Base-by-base conservation (phyloP, 768 basidiomycete species). In the Hygrophorus russula region DNA sequence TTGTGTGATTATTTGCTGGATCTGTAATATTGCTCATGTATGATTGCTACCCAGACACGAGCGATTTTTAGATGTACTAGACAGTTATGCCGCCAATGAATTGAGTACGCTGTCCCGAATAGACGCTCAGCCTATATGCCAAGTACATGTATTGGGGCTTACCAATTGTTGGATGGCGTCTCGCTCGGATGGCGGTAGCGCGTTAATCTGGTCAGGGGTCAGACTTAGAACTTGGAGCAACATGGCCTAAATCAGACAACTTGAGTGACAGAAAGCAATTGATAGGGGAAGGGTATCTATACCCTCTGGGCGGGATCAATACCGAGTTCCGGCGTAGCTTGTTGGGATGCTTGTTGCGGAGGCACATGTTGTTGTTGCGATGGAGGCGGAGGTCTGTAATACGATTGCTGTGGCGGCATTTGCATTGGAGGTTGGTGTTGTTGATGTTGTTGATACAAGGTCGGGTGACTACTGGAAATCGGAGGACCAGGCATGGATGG, bases 171-270 rank as follows among this genome's bases (percentile, higher is more conserved):
- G 70, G 20, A 97, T 88, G 9, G 88, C 82, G 0, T 74, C 71
- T 28, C 83, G 71, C 53, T 94, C 90, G 1, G 71, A 69, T 4
- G 85, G 81, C 20, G 89, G 85, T 39, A 96, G 63, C 6, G 74
- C 74, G 37, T 79, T 80, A 49, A 97, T 85, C 59, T 94, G 90
- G 36, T 86, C 89, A 36, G 70, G 79, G 1, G 83, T 82, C 56
- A 97, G 60, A 47, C 70, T 74, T 27, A 97, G 64, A 0, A 97
- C 91, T 64, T 92, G 90, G 61, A 89, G 71, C 42, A 96, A 58
- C 80, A 94, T 85, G 28, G 74, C 71, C 86, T 85, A 52, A 40
- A 27, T 36, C 10, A 39, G 43, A 61, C 50, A 50, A 42, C 39
- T 47, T 20, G 34, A 46, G 37, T 18, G 4, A 31, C 14, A n/a